Base-by-base conservation (phyloP, 148 eudicot genomes). In the Amaranthus hypochondriacus region DNA sequence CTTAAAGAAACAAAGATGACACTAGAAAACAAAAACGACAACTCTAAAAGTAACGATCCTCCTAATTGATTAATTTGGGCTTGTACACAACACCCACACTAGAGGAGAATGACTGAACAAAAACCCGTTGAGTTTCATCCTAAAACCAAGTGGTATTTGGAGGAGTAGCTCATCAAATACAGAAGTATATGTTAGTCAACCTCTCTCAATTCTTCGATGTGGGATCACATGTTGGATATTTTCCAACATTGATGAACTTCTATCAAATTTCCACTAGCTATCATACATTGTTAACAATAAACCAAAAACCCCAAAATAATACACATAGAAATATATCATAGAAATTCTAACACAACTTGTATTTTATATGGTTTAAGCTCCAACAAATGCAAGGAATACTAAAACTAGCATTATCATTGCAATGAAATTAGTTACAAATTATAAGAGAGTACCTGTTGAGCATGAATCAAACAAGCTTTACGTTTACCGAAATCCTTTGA, bases 371-470 rank as follows among this genome's bases (percentile, higher is more conserved):
- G 3, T 50, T 52, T 58, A 42, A 13, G 5, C 44, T 6, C 2
- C 57, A 49, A 62, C 66, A 55, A 7, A 46, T 15, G 47, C 18
- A 78, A 12, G 18, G 1, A 47, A 73, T 21, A 6, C 44, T 7
- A 4, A 69, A 61, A 76, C 15, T 15, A 68, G 63, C 42, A 52
- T 56, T 28, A 66, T 50, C 10, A 44, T 42, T 48, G 64, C n/a
- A 54, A 66, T 9, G 44, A 50, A 50, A 67, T 56, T 69, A 59
- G 52, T 48, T 48, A 56, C 13, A 48, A 56, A 21, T 49, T 15
- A 64, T 56, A 55, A 66, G 48, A 76, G 15, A 56, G 65, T 53
- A 81, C 93, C 90, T 87, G 85, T 76, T 87, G 89, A 78, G 90
- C 93, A 65, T 82, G 85, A 68, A 87, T 78, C 52, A 71, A 64